Evolutionary conservation across 768 basidiomycete genomes (phyloP).

Genomic region (Auriscalpium orientale): DNA sequence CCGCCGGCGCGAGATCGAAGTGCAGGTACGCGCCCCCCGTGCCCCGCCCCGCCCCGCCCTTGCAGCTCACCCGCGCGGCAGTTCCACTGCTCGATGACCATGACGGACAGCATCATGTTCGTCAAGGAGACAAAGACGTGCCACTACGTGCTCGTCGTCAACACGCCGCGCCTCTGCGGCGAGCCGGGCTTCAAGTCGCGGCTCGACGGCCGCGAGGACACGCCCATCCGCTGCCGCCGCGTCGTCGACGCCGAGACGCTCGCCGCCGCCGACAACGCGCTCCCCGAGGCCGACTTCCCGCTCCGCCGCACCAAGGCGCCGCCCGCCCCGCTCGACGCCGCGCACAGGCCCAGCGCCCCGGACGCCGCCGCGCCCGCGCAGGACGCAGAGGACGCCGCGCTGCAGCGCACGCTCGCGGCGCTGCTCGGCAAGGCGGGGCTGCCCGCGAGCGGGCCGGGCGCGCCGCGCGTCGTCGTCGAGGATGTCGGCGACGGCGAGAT

Average conservation of each 20-base stretch:
- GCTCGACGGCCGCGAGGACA: conserved; percentile 56
- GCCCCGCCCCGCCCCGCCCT: conserved; percentile 1
- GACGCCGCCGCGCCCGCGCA: neutral
- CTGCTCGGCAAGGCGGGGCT: conserved; percentile 2
- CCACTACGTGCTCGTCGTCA: conserved; percentile 87
- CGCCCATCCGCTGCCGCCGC: conserved; percentile 73
- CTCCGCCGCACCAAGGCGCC: conserved; percentile 14
- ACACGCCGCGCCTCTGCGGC: conserved; percentile 89
- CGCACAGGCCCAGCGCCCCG: neutral
- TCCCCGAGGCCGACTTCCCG: conserved; percentile 51
- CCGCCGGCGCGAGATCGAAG: conserved; percentile 81
- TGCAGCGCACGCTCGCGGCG: conserved; percentile 13
- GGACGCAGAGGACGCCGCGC: neutral
- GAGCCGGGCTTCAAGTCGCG: conserved; percentile 88
- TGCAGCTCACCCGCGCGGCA: conserved; percentile 22
- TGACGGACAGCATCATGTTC: conserved; percentile 82
- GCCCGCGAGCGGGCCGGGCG: neutral
- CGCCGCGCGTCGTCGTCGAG: conserved; percentile 13
- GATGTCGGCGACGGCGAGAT: conserved; percentile 16
- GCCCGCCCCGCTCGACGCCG: conserved; percentile 4
- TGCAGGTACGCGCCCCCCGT: conserved; percentile 72
- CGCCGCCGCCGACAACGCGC: conserved; percentile 19
- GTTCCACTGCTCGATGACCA: conserved; percentile 96
- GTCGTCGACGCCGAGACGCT: conserved; percentile 36
- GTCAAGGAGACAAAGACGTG: conserved; percentile 93